Conservation (phyloP, 2,329 filamentous ascomycete genomes). For the Alternaria postmessia region DNA sequence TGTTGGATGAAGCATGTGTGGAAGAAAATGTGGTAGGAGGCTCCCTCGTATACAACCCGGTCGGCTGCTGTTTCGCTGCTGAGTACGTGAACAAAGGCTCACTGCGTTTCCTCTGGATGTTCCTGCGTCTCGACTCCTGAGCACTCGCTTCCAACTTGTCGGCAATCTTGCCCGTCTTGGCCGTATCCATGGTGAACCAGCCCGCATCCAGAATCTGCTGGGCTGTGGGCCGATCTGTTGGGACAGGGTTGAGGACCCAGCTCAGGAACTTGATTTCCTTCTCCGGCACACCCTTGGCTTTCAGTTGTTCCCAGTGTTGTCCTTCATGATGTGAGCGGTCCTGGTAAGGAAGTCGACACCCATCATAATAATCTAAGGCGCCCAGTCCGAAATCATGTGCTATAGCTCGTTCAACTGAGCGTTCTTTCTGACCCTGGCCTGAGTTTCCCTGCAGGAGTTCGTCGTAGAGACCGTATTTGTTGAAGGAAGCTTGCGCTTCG, state of each 20-base stretch:
- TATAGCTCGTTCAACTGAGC: constrained; percentile 14
- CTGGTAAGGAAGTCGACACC: constrained; percentile 13
- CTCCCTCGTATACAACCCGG: background rate
- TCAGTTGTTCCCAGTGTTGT: constrained; percentile 14
- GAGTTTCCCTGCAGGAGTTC: constrained; percentile 9
- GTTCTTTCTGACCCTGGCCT: constrained; percentile 12
- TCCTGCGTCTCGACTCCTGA: background rate
- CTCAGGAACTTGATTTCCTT: constrained; percentile 14
- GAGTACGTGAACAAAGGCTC: constrained; percentile 1
- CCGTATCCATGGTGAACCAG: constrained; percentile 9
- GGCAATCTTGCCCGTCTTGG: constrained; percentile 5
- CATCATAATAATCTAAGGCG: constrained; percentile 11
- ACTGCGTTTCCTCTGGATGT: constrained; percentile 5
- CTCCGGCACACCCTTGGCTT: constrained; percentile 13
- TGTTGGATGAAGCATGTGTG: background rate
- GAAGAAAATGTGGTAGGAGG: background rate
- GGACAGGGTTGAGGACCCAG: constrained; percentile 19
- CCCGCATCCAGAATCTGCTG: constrained; percentile 11
- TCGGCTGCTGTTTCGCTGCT: background rate
- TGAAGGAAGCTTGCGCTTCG: constrained; percentile 17
- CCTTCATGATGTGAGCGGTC: constrained; percentile 13
- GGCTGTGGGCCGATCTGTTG: constrained; percentile 12
- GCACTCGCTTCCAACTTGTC: background rate
- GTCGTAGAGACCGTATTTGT: constrained; percentile 19
- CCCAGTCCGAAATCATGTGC: constrained; percentile 16